phyloP scores from a whole-genome alignment of 2,329 filamentous ascomycete species.

The Alternaria arbusti region DNA sequence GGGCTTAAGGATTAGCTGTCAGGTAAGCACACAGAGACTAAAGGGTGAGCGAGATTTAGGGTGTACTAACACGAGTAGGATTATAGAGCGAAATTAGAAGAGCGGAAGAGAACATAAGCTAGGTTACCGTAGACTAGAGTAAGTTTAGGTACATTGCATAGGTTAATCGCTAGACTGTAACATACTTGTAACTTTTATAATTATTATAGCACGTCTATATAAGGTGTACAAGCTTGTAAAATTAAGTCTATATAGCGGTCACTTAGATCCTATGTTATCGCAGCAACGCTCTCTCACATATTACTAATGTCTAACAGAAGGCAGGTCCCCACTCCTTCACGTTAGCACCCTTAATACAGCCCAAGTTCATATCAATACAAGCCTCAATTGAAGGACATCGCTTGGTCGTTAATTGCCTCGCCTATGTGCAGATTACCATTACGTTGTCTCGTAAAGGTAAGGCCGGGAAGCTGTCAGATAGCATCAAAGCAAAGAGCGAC shows the following conservation, averaged over 20 bases:
- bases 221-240: neutral
- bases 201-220: neutral
- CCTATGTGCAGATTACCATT: neutral
- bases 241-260: neutral
- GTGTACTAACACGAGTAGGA: constrained; percentile 1
- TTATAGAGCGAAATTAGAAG: constrained; percentile 2
- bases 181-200: neutral
- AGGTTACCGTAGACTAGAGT: neutral
- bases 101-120: neutral
- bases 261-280: neutral
- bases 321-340: neutral
- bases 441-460: neutral
- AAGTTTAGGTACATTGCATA: neutral
- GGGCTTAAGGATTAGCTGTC: constrained; percentile 50
- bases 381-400: neutral
- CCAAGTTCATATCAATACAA: neutral
- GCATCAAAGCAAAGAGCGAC: neutral
- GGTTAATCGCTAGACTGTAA: neutral
- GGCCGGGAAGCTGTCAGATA: neutral
- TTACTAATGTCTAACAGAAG: neutral
- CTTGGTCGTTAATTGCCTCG: neutral
- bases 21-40: constrained; percentile 23
- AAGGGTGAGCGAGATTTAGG: neutral
- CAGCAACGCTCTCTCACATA: neutral
- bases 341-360: neutral